Percentiles rank a stretch among this genome's conserved stretches.
phyloP scores from a whole-genome alignment of 352 stramenopile genomes.

The Globisporangium carolinianum region DNA sequence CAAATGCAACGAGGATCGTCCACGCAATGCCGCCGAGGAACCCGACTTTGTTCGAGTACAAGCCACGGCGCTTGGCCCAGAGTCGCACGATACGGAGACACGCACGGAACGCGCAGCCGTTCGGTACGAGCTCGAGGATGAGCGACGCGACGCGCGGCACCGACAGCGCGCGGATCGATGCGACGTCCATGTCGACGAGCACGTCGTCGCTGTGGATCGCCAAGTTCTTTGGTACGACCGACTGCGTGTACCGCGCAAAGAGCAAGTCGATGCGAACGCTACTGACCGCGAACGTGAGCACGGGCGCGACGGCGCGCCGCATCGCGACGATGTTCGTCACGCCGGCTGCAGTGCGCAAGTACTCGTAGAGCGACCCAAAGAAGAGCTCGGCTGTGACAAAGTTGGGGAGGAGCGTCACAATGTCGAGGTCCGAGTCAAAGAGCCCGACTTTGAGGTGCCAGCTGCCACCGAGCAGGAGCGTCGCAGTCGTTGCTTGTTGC shows the following conservation, averaged over 20 bases:
- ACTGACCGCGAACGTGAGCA: slow-evolving; percentile 71
- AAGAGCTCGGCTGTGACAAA: slow-evolving; percentile 58
- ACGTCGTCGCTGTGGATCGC: slow-evolving; percentile 69
- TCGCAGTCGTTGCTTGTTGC: slow-evolving; percentile 37
- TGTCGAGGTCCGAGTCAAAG: slow-evolving; percentile 70
- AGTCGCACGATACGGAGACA: slow-evolving; percentile 68
- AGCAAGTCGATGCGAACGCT: slow-evolving; percentile 66
- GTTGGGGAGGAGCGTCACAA: slow-evolving; percentile 65
- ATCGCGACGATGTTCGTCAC: slow-evolving; percentile 64
- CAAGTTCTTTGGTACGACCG: slow-evolving; percentile 67
- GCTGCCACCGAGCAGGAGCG: slow-evolving; percentile 66
- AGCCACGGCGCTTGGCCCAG: slow-evolving; percentile 63
- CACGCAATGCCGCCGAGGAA: slow-evolving; percentile 81
- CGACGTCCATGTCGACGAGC: slow-evolving; percentile 62
- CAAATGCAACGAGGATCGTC: slow-evolving; percentile 80
- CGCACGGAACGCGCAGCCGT: slow-evolving; percentile 58
- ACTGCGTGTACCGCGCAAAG: slow-evolving; percentile 63
- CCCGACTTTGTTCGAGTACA: slow-evolving; percentile 84
- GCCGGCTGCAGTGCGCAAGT: slow-evolving; percentile 26
- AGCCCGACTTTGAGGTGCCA: slow-evolving; percentile 79
- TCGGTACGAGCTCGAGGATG: slow-evolving; percentile 76
- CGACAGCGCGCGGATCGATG: slow-evolving; percentile 70
- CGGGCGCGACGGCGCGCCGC: slow-evolving; percentile 64
- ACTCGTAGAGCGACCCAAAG: slow-evolving; percentile 52
- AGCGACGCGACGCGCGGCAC: slow-evolving; percentile 74